phyloP scores from a whole-genome alignment of 2,329 filamentous ascomycete species.

The Fusarium cicatricum region DNA sequence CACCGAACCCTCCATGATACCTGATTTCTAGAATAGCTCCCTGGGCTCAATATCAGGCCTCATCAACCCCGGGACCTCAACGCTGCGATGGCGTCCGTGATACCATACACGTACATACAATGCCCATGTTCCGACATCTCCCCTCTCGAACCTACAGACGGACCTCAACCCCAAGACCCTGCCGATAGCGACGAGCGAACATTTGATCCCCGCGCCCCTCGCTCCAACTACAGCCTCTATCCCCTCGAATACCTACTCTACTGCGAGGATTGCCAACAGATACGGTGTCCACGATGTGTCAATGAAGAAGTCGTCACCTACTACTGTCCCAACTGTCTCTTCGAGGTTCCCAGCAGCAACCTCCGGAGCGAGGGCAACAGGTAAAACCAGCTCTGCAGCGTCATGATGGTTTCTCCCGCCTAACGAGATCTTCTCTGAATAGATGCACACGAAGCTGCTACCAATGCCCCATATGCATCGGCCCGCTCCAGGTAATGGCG shows the following conservation, averaged over 20 bases:
- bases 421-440: slow-evolving; percentile 22
- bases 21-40: slow-evolving; percentile 33
- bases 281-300: slow-evolving; percentile 91
- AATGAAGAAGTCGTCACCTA: slow-evolving; percentile 94
- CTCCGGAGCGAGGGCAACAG: slow-evolving; percentile 93
- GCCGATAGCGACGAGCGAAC: slow-evolving; percentile 77
- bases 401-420: slow-evolving; percentile 11
- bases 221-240: slow-evolving; percentile 91
- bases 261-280: slow-evolving; percentile 97
- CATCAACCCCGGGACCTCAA: slow-evolving; percentile 19
- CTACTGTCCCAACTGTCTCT: slow-evolving; percentile 94
- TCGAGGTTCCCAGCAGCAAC: slow-evolving; percentile 93
- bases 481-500: slow-evolving; percentile 78
- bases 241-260: slow-evolving; percentile 94
- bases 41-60: slow-evolving; percentile 21
- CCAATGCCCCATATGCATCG: slow-evolving; percentile 89
- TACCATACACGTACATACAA: slow-evolving; percentile 72
- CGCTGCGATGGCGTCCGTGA: slow-evolving; percentile 58
- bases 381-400: slow-evolving; percentile 57
- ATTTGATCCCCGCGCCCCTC: slow-evolving; percentile 85
- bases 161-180: slow-evolving; percentile 43
- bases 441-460: slow-evolving; percentile 96
- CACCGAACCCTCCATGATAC: slow-evolving; percentile 19
- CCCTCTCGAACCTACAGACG: slow-evolving; percentile 44
- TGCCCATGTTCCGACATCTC: slow-evolving; percentile 68